Evolutionary conservation across 1,284 basidiomycete genomes (phyloP).

Genomic region (Cerioporus squamosus): DNA sequence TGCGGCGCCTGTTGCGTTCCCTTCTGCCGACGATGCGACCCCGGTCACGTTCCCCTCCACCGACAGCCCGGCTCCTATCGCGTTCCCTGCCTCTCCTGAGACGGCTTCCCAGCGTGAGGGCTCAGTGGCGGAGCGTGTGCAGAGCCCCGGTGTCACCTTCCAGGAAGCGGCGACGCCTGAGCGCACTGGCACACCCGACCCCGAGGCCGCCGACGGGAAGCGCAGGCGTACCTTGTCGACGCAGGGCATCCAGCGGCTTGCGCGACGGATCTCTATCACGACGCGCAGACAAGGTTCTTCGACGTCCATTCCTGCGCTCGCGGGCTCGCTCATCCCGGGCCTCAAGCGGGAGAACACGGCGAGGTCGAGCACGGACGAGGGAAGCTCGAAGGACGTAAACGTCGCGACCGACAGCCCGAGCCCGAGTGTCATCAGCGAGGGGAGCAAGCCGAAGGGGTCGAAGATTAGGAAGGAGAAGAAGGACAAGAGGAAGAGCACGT

Average conservation of each 20-base stretch:
- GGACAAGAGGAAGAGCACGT: slow-evolving; percentile 34
- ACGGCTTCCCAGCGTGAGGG: slow-evolving; percentile 33
- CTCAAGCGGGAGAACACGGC: slow-evolving; percentile 36
- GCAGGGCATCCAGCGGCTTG: slow-evolving; percentile 82
- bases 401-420: slow-evolving; percentile 32
- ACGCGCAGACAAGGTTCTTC: slow-evolving; percentile 60
- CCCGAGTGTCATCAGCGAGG: slow-evolving; percentile 34
- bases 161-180: slow-evolving; percentile 38
- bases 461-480: slow-evolving; percentile 38
- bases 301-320: slow-evolving; percentile 63
- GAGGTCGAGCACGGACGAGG: slow-evolving; percentile 29
- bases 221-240: slow-evolving; percentile 73
- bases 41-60: slow-evolving; percentile 34
- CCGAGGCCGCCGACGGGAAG: slow-evolving; percentile 67
- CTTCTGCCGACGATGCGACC: slow-evolving; percentile 22
- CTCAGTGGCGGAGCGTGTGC: slow-evolving; percentile 30
- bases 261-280: slow-evolving; percentile 71
- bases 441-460: slow-evolving; percentile 28
- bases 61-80: slow-evolving; percentile 34
- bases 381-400: slow-evolving; percentile 22
- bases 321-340: slow-evolving; percentile 32
- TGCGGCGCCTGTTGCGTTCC: slow-evolving; percentile 35
- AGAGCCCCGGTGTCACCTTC: slow-evolving; percentile 44
- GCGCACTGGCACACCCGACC: slow-evolving; percentile 65
- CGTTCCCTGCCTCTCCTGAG: slow-evolving; percentile 42